Conservation (phyloP, 805 yeast species). For the Saturnispora quitensis region DNA sequence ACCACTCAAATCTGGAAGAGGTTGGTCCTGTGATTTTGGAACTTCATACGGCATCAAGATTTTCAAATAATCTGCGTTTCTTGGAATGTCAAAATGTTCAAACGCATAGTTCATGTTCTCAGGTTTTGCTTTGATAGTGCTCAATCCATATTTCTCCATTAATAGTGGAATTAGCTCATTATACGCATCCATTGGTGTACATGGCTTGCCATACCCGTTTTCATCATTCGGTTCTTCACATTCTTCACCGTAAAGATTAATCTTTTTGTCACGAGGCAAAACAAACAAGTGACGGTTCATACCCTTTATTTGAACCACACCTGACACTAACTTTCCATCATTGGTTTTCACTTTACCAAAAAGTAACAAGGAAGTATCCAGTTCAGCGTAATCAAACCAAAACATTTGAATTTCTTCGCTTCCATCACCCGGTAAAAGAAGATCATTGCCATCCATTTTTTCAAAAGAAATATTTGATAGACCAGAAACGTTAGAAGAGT, state of each 20-base stretch:
- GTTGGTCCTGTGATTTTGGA: slow-evolving; percentile 39
- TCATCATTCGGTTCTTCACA: slow-evolving; percentile 29
- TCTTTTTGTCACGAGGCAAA: slow-evolving; percentile 48
- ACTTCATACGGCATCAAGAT: slow-evolving; percentile 68
- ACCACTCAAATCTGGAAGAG: slow-evolving; percentile 62
- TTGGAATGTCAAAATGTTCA: slow-evolving; percentile 73
- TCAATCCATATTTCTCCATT: slow-evolving; percentile 52
- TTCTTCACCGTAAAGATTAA: slow-evolving; percentile 32
- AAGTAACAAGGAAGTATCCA: slow-evolving; percentile 55
- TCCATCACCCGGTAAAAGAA: slow-evolving; percentile 24
- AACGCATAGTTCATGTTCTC: slow-evolving; percentile 78
- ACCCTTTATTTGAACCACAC: slow-evolving; percentile 66
- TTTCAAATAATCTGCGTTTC: slow-evolving; percentile 70
- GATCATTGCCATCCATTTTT: slow-evolving; percentile 29
- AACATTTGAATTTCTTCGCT: slow-evolving; percentile 51
- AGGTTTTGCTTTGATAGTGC: slow-evolving; percentile 58
- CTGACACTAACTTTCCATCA: slow-evolving; percentile 55
- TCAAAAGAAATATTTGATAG: slow-evolving; percentile 22
- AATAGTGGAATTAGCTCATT: slow-evolving; percentile 67
- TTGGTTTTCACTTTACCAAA: slow-evolving; percentile 71
- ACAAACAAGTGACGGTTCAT: slow-evolving; percentile 65
- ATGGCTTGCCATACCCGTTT: slow-evolving; percentile 24
- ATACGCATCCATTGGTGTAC: slow-evolving; percentile 57
- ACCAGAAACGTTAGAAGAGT: slow-evolving; percentile 20
- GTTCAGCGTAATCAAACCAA: slow-evolving; percentile 86